Evolutionary conservation across 108 stramenopile species (phyloP).

Genomic region (Asterionellopsis glacialis): DNA sequence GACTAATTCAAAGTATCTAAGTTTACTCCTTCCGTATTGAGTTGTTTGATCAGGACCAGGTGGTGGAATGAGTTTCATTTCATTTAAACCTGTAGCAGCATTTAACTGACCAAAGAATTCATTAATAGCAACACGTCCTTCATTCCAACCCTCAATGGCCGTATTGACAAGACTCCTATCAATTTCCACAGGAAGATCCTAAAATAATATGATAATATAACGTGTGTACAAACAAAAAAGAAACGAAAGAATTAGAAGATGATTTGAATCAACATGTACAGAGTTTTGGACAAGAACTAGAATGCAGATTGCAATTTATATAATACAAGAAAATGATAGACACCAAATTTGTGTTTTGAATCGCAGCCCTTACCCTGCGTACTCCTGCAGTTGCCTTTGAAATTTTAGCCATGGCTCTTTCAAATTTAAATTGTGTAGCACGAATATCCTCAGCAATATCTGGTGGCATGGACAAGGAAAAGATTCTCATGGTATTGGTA

Average conservation of each 20-base stretch:
- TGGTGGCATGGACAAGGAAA: conserved; percentile 72
- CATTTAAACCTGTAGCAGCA: conserved; percentile 54
- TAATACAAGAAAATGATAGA: no score
- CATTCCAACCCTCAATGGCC: conserved; percentile 70
- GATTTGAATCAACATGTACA: no score
- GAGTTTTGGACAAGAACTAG: no score
- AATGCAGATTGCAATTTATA: no score
- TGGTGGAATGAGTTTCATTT: conserved; percentile 57
- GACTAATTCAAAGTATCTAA: conserved; percentile 66
- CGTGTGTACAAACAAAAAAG: no score
- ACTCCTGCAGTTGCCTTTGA: conserved; percentile 62
- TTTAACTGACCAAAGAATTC: conserved; percentile 65
- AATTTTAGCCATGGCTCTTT: conserved; percentile 54
- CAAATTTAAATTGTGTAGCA: conserved; percentile 75
- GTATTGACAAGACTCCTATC: conserved; percentile 31
- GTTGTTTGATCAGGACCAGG: conserved; percentile 63
- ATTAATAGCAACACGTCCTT: conserved; percentile 78
- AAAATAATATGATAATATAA: no score
- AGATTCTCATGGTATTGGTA: conserved; percentile 76
- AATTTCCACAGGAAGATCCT: conserved; percentile 76
- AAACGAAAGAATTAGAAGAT: no score
- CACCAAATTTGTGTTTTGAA: no score
- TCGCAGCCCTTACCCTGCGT: conserved; percentile 14
- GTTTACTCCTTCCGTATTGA: conserved; percentile 63
- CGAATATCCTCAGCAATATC: conserved; percentile 77